phyloP scores from a whole-genome alignment of 148 eudicot genomes.

The Talinum fruticosum region DNA sequence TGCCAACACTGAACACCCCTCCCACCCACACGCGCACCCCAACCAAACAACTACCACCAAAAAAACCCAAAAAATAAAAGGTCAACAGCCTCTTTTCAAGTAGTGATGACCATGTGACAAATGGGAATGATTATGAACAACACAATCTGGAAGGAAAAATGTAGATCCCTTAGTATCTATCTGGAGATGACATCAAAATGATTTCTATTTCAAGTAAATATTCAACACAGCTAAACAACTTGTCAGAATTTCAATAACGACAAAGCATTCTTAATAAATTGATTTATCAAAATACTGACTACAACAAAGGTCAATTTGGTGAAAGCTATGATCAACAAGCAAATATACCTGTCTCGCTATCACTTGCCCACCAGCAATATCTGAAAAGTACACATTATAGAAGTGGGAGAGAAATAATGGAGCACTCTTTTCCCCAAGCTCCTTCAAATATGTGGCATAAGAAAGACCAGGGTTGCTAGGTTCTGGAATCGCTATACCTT shows the following conservation, averaged over 20 bases:
- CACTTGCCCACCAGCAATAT: conserved; percentile 88
- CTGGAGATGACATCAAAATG: not conserved
- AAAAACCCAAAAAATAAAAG: too few relatives aligned
- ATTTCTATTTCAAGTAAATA: too few relatives aligned
- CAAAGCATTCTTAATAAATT: not conserved
- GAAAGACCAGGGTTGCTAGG: conserved; percentile 66
- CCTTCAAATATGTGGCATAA: conserved; percentile 72
- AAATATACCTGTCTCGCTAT: conserved; percentile 71
- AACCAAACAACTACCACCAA: too few relatives aligned
- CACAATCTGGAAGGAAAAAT: not conserved
- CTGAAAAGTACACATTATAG: conserved; percentile 88
- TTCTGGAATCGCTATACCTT: conserved; percentile 53
- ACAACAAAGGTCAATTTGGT: not conserved
- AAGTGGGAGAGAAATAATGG: conserved; percentile 72
- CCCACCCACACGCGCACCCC: too few relatives aligned
- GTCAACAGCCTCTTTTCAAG: not conserved
- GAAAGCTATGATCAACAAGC: not conserved
- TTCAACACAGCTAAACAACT: not conserved
- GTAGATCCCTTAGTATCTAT: not conserved
- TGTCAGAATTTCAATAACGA: not conserved
- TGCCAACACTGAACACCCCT: not conserved
- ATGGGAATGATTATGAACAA: not conserved
- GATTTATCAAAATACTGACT: not conserved
- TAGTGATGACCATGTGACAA: not conserved
- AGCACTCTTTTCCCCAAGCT: conserved; percentile 59